These are phyloP conservation scores for Adansonia digitata DNA, from an alignment of 345 rosid species.

Conservation along the genomic window DNA sequence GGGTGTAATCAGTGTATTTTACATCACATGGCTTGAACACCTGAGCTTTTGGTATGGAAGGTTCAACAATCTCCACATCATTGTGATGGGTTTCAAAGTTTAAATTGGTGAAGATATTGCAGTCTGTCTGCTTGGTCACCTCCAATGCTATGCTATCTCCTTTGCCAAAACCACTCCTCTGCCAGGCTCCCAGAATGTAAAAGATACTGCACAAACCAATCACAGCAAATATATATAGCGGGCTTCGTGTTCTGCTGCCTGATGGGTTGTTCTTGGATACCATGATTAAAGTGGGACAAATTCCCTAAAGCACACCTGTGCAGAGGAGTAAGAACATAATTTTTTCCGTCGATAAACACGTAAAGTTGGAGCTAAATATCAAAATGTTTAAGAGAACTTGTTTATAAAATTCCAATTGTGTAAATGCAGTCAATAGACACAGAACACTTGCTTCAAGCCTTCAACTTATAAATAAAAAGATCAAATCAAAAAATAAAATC, in stretches of 20 bases:
- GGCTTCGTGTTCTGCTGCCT: slow-evolving; percentile 46
- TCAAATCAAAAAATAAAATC: not conserved
- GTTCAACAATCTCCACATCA: slow-evolving; percentile 43
- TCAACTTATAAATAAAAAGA: not conserved
- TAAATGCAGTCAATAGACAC: not conserved
- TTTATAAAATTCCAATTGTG: not conserved
- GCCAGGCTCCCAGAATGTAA: slow-evolving; percentile 92
- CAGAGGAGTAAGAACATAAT: slow-evolving; percentile 2
- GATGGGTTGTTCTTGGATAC: slow-evolving; percentile 49
- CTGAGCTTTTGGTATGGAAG: slow-evolving; percentile 43
- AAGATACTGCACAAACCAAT: slow-evolving; percentile 81
- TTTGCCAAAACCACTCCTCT: slow-evolving; percentile 87
- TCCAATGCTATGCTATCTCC: slow-evolving; percentile 71
- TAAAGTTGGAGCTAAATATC: not conserved
- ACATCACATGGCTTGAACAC: slow-evolving; percentile 71
- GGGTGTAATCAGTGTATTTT: slow-evolving; percentile 76
- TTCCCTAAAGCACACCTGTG: slow-evolving; percentile 21
- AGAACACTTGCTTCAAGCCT: not conserved
- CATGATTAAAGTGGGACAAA: slow-evolving; percentile 33
- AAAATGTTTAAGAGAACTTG: not conserved
- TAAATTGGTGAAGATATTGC: slow-evolving; percentile 53
- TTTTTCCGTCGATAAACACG: not conserved
- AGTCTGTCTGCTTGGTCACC: slow-evolving; percentile 60
- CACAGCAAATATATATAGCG: slow-evolving; percentile 62
- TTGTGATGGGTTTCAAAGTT: slow-evolving; percentile 78